Percentiles rank a stretch among this genome's conserved stretches.
These are phyloP conservation scores for Parsonsia alboflavescens DNA, from an alignment of 257 asterid species.

Conservation along the genomic window DNA sequence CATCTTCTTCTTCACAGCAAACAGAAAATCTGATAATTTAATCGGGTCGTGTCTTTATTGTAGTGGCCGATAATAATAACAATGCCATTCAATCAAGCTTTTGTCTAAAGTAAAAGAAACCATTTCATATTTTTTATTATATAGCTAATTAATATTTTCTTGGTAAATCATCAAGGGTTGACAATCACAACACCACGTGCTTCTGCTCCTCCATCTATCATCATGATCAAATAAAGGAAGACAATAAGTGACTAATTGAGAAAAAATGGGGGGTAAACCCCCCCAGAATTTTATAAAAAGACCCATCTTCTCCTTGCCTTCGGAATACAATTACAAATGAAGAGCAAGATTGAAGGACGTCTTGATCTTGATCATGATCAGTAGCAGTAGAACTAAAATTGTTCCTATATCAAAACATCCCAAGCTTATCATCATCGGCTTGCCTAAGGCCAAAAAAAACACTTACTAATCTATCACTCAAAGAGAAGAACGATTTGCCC, in stretches of 20 bases:
- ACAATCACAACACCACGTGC: conserved; percentile 19
- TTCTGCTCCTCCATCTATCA: background rate
- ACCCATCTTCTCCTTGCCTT: conserved; percentile 16
- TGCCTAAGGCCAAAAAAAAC: conserved; percentile 1
- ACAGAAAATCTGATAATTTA: conserved; percentile 8
- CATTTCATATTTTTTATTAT: background rate
- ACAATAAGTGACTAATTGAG: background rate
- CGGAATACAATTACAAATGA: conserved; percentile 31
- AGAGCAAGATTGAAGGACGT: conserved; percentile 14
- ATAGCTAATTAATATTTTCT: background rate
- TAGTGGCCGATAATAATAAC: conserved; percentile 14
- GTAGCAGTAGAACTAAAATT: conserved; percentile 7
- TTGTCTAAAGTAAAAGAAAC: background rate
- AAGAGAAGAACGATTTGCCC: conserved; percentile 17
- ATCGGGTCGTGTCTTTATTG: background rate
- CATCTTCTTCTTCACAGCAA: conserved; percentile 4
- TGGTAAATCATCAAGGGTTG: conserved; percentile 1
- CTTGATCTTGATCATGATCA: background rate
- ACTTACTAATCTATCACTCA: background rate
- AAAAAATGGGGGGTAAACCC: background rate
- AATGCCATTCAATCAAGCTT: conserved; percentile 10
- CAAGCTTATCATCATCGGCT: conserved; percentile 4
- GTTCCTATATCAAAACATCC: conserved; percentile 3
- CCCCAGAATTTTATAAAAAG: background rate
- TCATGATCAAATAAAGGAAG: background rate